These are phyloP conservation scores for Trichocomaceae sp. DNA, from an alignment of 2,329 filamentous ascomycete species.

Conservation along the genomic window DNA sequence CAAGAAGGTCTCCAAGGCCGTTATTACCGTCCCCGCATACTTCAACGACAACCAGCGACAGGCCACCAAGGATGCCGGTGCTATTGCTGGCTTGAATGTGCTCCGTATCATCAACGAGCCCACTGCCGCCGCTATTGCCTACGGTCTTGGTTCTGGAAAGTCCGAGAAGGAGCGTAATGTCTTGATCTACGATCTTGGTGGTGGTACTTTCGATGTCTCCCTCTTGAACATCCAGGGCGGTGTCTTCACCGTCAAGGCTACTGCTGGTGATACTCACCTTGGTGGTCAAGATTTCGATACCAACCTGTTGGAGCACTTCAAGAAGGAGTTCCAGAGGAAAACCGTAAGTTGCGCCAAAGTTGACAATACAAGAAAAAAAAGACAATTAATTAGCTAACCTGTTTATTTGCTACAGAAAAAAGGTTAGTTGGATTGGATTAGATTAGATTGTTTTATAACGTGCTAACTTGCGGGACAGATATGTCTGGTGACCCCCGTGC, in stretches of 20 bases:
- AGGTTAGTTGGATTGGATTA: no score
- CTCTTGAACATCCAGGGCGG: slow-evolving; percentile 98
- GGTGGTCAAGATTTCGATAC: slow-evolving; percentile 97
- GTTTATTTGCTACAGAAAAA: slow-evolving; percentile 33
- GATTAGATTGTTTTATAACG: no score
- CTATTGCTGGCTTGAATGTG: slow-evolving; percentile 94
- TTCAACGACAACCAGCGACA: slow-evolving; percentile 99
- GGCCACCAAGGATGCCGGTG: slow-evolving; percentile 98
- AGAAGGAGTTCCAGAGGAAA: slow-evolving; percentile 84
- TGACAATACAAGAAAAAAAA: no score
- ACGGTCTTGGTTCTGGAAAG: slow-evolving; percentile 93
- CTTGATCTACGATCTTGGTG: slow-evolving; percentile 98
- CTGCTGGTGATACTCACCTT: slow-evolving; percentile 93
- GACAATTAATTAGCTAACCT: no score
- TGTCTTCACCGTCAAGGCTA: slow-evolving; percentile 98
- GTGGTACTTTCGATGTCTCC: slow-evolving; percentile 99
- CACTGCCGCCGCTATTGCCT: slow-evolving; percentile 94
- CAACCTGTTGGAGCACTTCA: slow-evolving; percentile 92
- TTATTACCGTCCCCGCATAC: slow-evolving; percentile 98
- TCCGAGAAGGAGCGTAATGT: slow-evolving; percentile 97
- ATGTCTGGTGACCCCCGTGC: slow-evolving; percentile 70
- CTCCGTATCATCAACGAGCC: slow-evolving; percentile 99
- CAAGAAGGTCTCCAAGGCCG: slow-evolving; percentile 98
- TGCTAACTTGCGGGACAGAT: background rate
- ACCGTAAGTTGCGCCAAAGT: slow-evolving; percentile 31